phyloP scores from a whole-genome alignment of 192 early-diverging fungal genomes.

The Coemansia sp. region DNA sequence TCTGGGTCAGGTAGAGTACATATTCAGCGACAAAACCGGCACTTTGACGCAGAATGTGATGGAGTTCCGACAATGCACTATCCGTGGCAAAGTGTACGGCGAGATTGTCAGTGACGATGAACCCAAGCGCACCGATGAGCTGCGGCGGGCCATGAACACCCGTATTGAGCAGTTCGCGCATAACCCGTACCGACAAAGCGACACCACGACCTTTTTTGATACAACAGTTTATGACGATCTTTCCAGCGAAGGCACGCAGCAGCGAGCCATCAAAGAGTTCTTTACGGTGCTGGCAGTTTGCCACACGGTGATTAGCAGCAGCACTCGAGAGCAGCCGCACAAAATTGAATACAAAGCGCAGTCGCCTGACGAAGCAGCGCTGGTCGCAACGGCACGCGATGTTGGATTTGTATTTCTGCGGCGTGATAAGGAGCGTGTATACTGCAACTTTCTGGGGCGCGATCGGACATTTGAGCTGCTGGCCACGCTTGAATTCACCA shows the following conservation, averaged over 20 bases:
- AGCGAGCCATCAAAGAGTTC: constrained; percentile 70
- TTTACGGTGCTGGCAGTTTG: constrained; percentile 83
- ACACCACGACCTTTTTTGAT: constrained; percentile 69
- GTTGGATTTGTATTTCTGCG: constrained; percentile 79
- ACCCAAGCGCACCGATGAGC: constrained; percentile 11
- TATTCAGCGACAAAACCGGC: constrained; percentile 97
- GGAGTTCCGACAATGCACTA: constrained; percentile 91
- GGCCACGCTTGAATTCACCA: constrained; percentile 86
- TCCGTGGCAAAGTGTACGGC: constrained; percentile 82
- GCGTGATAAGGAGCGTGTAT: constrained; percentile 66
- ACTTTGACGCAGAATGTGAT: constrained; percentile 96
- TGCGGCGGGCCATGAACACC: constrained; percentile 56
- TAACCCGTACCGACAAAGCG: constrained; percentile 62
- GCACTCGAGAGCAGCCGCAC: constrained; percentile 47
- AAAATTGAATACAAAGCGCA: constrained; percentile 84
- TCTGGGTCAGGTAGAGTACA: constrained; percentile 92
- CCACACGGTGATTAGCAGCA: constrained; percentile 79
- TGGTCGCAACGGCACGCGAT: constrained; percentile 82
- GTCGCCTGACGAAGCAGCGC: constrained; percentile 91
- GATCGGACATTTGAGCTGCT: constrained; percentile 63
- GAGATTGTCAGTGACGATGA: constrained; percentile 42
- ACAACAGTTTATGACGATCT: constrained; percentile 65
- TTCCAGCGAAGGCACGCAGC: constrained; percentile 53
- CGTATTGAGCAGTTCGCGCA: constrained; percentile 57
- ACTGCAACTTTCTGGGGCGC: constrained; percentile 73